These are phyloP conservation scores for Podaxis pistillaris DNA, from an alignment of 768 basidiomycete genomes.

Conservation along the genomic window DNA sequence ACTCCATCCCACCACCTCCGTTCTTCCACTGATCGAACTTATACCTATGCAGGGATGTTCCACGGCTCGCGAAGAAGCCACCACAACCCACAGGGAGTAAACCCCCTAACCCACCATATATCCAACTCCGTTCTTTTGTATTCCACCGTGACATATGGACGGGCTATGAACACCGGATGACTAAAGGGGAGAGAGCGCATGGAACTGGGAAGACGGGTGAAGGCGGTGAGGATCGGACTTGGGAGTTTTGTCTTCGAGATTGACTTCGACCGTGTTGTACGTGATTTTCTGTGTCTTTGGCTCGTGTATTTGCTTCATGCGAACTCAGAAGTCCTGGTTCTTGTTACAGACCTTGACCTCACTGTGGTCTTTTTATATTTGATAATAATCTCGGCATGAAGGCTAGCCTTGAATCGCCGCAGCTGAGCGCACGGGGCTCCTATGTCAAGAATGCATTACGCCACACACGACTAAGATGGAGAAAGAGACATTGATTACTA, in stretches of 20 bases:
- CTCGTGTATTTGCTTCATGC: background rate
- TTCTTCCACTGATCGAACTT: constrained; percentile 6
- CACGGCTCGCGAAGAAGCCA: constrained; percentile 74
- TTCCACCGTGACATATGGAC: constrained; percentile 72
- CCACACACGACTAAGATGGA: too few relatives aligned
- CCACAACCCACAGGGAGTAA: constrained; percentile 48
- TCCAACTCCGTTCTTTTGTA: constrained; percentile 71
- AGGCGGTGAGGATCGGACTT: constrained; percentile 80
- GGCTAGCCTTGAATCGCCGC: background rate
- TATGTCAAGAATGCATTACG: too few relatives aligned
- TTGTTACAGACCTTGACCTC: background rate
- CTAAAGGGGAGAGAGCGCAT: constrained; percentile 77
- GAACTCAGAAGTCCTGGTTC: background rate
- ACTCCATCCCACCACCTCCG: background rate
- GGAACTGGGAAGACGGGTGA: constrained; percentile 66
- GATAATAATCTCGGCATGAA: background rate
- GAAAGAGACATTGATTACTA: background rate
- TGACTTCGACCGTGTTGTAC: background rate
- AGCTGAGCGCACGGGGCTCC: background rate
- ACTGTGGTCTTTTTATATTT: background rate
- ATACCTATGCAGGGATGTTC: constrained; percentile 58
- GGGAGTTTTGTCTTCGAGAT: constrained; percentile 74
- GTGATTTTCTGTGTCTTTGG: background rate
- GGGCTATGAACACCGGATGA: constrained; percentile 94
- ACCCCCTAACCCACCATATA: constrained; percentile 64